These are phyloP conservation scores for Russula griseocarnosa DNA, from an alignment of 768 basidiomycete genomes.

Conservation along the genomic window DNA sequence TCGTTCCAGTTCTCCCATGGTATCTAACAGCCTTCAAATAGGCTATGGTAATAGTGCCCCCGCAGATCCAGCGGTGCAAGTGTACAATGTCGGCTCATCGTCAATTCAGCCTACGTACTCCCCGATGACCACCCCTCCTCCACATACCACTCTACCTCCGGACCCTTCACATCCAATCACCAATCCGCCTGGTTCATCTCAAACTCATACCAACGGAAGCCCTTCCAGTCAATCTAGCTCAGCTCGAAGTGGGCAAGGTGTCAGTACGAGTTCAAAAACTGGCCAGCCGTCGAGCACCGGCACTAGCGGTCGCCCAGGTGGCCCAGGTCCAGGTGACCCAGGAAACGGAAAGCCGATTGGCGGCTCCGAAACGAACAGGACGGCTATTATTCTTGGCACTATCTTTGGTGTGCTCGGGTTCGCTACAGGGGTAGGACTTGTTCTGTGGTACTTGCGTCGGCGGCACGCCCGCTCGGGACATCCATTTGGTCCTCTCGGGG, in stretches of 20 bases:
- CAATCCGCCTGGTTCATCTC: conserved; percentile 21
- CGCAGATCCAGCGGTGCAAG: conserved; percentile 49
- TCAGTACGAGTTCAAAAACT: conserved; percentile 17
- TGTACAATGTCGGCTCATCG: conserved; percentile 46
- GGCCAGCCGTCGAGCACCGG: conserved; percentile 19
- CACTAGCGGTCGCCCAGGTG: conserved; percentile 4
- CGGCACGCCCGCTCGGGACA: conserved; percentile 28
- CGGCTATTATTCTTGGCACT: conserved; percentile 58
- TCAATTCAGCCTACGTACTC: conserved; percentile 41
- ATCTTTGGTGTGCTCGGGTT: conserved; percentile 58
- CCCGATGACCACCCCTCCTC: conserved; percentile 32
- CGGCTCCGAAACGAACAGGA: conserved; percentile 26
- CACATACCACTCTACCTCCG: conserved; percentile 31
- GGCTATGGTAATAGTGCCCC: conserved; percentile 50
- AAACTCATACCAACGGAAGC: conserved; percentile 4
- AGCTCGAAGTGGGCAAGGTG: conserved; percentile 10
- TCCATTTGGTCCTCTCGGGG: conserved; percentile 34
- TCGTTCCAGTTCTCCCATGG: neutral
- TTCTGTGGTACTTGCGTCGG: conserved; percentile 46
- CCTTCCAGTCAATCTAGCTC: neutral
- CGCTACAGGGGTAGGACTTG: conserved; percentile 40
- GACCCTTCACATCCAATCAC: conserved; percentile 28
- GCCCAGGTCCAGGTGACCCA: conserved; percentile 15
- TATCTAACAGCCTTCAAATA: conserved; percentile 29
- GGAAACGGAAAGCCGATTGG: conserved; percentile 8